phyloP scores from a whole-genome alignment of 768 basidiomycete species.

The Rhodotorula sphaerocarpa region DNA sequence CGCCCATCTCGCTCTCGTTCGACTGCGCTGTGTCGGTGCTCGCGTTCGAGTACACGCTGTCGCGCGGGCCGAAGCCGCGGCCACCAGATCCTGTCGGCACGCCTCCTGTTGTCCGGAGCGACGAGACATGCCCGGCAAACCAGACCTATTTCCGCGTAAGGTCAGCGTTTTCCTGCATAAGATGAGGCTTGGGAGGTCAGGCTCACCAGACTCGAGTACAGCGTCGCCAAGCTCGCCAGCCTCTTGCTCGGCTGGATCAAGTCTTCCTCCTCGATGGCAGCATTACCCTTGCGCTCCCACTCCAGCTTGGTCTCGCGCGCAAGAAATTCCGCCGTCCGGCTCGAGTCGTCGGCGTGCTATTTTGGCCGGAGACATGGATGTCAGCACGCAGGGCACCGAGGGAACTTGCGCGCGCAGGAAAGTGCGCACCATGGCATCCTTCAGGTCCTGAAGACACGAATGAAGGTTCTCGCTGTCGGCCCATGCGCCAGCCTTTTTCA shows the following conservation, averaged over 20 bases:
- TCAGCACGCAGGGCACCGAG: too few species aligned
- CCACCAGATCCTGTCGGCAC: constrained; percentile 9
- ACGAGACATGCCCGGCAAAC: constrained; percentile 66
- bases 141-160: constrained; percentile 54
- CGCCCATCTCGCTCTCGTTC: neutral
- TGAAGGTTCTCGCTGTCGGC: constrained; percentile 74
- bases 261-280: constrained; percentile 54
- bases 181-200: neutral
- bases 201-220: constrained; percentile 69
- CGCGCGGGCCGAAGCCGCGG: neutral
- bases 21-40: constrained; percentile 8
- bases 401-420: too few species aligned
- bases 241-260: constrained; percentile 65
- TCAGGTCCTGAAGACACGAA: constrained; percentile 59
- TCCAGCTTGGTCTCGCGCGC: constrained; percentile 75
- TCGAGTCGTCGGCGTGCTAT: constrained; percentile 5
- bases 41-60: constrained; percentile 19
- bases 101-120: constrained; percentile 59
- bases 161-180: neutral
- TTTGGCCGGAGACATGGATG: too few species aligned
- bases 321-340: constrained; percentile 49
- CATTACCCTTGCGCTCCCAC: constrained; percentile 56
- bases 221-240: constrained; percentile 62
- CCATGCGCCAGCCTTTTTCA: constrained; percentile 58
- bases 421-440: constrained; percentile 49